phyloP scores from a whole-genome alignment of 2,329 filamentous ascomycete species.

The Xylaria sp. region DNA sequence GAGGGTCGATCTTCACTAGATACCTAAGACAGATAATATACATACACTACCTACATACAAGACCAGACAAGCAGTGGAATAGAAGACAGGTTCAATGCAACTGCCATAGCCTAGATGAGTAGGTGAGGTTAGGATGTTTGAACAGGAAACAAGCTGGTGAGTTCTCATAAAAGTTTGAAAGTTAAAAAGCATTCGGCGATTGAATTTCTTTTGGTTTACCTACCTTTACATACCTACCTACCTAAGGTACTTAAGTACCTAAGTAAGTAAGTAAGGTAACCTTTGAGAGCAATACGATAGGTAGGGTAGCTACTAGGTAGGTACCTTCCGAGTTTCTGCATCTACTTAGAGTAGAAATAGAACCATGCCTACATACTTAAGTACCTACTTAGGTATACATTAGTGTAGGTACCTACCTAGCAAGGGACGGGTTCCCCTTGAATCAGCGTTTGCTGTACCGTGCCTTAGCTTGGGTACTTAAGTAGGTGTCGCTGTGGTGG shows the following conservation, averaged over 20 bases:
- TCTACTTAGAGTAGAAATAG: no score
- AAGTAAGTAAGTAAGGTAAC: no score
- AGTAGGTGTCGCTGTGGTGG: no score
- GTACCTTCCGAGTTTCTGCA: neutral
- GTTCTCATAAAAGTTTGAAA: neutral
- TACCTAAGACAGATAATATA: neutral
- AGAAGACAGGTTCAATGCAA: neutral
- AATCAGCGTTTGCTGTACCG: neutral
- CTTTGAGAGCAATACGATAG: no score
- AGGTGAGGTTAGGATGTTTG: neutral
- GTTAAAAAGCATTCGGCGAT: conserved; percentile 3
- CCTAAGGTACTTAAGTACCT: no score
- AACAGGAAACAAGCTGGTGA: neutral
- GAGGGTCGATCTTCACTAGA: conserved; percentile 10
- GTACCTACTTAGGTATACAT: no score
- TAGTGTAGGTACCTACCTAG: neutral
- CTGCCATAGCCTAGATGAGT: neutral
- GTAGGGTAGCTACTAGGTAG: no score
- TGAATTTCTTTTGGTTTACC: conserved; percentile 15
- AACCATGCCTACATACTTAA: no score
- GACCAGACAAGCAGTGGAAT: conserved; percentile 8
- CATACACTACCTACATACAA: conserved; percentile 7
- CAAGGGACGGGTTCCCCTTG: no score
- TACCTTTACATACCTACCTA: neutral
- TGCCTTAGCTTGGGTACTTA: neutral